Conservation (phyloP, 805 yeast genomes). For the Komagataella populi region DNA sequence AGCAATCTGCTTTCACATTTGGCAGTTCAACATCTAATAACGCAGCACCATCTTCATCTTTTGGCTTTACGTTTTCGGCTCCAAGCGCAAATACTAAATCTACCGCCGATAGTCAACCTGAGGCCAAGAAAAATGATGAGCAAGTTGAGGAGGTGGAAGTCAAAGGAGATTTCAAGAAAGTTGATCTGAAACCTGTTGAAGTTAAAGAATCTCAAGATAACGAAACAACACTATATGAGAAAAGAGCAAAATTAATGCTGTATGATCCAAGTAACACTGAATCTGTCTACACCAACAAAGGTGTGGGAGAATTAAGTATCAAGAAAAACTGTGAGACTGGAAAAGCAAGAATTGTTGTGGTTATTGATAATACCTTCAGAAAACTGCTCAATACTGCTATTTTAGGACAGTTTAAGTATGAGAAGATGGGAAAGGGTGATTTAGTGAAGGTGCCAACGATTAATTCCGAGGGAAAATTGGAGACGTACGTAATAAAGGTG, state of each 20-base stretch:
- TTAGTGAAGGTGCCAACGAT: constrained; percentile 56
- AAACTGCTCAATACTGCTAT: constrained; percentile 61
- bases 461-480: constrained; percentile 32
- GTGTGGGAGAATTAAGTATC: constrained; percentile 74
- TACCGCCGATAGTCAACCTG: constrained; percentile 3
- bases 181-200: constrained; percentile 33
- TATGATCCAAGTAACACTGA: constrained; percentile 34
- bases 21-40: neutral
- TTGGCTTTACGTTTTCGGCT: constrained; percentile 13
- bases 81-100: constrained; percentile 7
- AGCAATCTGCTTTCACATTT: constrained; percentile 1
- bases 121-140: constrained; percentile 14
- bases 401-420: constrained; percentile 43
- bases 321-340: constrained; percentile 44
- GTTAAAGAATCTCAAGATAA: constrained; percentile 76
- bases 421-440: constrained; percentile 49
- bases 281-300: constrained; percentile 44
- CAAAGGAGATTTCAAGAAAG: constrained; percentile 33
- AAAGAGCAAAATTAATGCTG: constrained; percentile 60
- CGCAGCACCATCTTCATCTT: constrained; percentile 7
- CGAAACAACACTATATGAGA: constrained; percentile 49
- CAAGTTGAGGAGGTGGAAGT: constrained; percentile 29
- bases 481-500: constrained; percentile 60
- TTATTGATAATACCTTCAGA: constrained; percentile 75
- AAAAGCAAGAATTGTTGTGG: constrained; percentile 58